These are phyloP conservation scores for Venturiaceae sp. DNA, from an alignment of 2,329 filamentous ascomycete genomes.

Conservation along the genomic window DNA sequence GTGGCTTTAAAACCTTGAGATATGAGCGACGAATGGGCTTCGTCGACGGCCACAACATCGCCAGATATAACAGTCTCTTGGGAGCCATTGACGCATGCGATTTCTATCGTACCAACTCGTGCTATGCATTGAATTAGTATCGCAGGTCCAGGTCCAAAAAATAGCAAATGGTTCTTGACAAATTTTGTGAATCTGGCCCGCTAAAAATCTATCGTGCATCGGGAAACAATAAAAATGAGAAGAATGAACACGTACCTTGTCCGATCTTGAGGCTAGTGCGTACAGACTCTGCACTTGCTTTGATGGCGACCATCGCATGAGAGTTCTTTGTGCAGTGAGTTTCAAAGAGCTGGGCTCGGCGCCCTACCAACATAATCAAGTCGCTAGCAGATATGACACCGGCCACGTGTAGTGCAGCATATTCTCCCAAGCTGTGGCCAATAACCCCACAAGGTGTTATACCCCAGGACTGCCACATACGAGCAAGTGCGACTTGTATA, in stretches of 20 bases:
- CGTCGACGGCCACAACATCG: conserved; percentile 48
- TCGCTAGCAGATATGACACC: conserved; percentile 23
- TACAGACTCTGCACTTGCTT: conserved; percentile 37
- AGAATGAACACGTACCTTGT: too few relatives aligned
- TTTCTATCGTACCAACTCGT: conserved; percentile 20
- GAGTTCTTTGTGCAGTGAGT: conserved; percentile 14
- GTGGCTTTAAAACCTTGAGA: conserved; percentile 26
- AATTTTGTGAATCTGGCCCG: too few relatives aligned
- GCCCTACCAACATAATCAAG: conserved; percentile 24
- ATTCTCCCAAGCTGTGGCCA: conserved; percentile 26
- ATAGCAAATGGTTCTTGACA: too few relatives aligned
- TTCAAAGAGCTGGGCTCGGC: conserved; percentile 21
- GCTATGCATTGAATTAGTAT: conserved; percentile 33
- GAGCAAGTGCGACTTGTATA: conserved; percentile 28
- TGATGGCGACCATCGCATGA: conserved; percentile 30
- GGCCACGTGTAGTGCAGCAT: conserved; percentile 25
- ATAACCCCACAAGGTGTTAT: conserved; percentile 17
- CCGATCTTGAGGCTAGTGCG: conserved; percentile 44
- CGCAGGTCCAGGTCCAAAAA: too few relatives aligned
- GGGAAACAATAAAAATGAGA: too few relatives aligned
- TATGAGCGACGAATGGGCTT: conserved; percentile 38
- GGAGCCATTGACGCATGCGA: conserved; percentile 68
- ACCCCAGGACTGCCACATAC: conserved; percentile 17
- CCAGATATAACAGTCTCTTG: conserved; percentile 65
- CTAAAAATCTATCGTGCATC: too few relatives aligned